Percentiles rank a stretch among this genome's conserved stretches.
Evolutionary conservation across 306 rosid genomes (phyloP).

Genomic region (Rosa lucieae): DNA sequence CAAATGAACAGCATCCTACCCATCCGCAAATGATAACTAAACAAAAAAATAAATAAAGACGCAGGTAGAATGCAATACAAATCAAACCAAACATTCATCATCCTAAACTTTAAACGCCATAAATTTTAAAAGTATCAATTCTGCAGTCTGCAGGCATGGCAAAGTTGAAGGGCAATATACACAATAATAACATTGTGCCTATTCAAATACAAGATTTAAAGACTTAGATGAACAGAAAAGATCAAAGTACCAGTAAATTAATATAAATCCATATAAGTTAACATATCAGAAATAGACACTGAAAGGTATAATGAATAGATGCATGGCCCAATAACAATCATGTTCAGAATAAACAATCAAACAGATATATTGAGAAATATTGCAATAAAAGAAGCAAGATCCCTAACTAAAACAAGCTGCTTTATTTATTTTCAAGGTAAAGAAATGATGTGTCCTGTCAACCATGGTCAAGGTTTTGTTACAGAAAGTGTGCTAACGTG

Average conservation of each 20-base stretch:
- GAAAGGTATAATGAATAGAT: neutral
- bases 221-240: neutral
- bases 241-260: neutral
- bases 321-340: neutral
- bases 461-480: slow-evolving; percentile 6
- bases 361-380: neutral
- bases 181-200: neutral
- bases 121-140: neutral
- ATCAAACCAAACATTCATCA: neutral
- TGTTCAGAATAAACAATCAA: neutral
- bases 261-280: neutral
- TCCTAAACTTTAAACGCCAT: neutral
- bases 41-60: neutral
- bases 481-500: neutral
- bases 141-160: neutral
- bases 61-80: neutral
- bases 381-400: neutral
- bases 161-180: neutral
- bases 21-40: neutral
- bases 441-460: neutral
- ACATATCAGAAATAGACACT: neutral
- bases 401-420: slow-evolving; percentile 2
- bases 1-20: neutral
- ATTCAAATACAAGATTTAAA: neutral
- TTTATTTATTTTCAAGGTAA: neutral